These are phyloP conservation scores for Globisporangium spiculum DNA, from an alignment of 352 stramenopile genomes.

Conservation along the genomic window DNA sequence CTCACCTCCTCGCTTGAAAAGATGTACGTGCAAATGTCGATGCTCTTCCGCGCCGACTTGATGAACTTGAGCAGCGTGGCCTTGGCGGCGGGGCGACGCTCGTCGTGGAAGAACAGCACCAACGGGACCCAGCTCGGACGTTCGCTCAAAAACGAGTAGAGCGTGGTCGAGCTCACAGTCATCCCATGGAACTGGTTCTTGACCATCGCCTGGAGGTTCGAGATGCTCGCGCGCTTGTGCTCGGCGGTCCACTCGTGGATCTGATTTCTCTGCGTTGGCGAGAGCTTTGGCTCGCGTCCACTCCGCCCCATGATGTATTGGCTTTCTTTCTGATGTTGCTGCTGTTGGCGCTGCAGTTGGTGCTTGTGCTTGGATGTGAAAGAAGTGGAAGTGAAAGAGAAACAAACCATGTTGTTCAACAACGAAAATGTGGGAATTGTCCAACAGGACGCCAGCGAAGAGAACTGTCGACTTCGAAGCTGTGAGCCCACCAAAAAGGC, in stretches of 20 bases:
- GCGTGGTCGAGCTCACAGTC: not conserved
- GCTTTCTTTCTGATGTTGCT: too few species aligned
- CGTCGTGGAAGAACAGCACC: not conserved
- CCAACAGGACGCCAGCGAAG: too few species aligned
- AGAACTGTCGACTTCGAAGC: too few species aligned
- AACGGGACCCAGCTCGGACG: not conserved
- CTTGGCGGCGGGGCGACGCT: not conserved
- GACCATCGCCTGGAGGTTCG: not conserved
- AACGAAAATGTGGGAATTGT: too few species aligned
- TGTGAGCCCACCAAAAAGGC: too few species aligned
- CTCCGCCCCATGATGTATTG: not conserved
- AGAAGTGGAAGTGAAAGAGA: too few species aligned
- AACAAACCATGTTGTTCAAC: too few species aligned
- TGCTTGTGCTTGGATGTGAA: too few species aligned
- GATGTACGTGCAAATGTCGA: not conserved
- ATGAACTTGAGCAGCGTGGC: not conserved
- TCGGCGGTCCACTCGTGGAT: not conserved
- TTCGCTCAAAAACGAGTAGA: not conserved
- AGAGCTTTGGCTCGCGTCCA: not conserved
- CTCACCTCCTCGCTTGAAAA: not conserved
- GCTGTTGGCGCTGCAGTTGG: too few species aligned
- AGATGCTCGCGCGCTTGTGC: not conserved
- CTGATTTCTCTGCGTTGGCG: not conserved
- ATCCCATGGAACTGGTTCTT: not conserved
- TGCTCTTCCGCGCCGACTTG: not conserved